Percentiles rank a stretch among this genome's conserved stretches.
Evolutionary conservation across 2,329 filamentous ascomycete species (phyloP).

Genomic region (Eutypa lata): DNA sequence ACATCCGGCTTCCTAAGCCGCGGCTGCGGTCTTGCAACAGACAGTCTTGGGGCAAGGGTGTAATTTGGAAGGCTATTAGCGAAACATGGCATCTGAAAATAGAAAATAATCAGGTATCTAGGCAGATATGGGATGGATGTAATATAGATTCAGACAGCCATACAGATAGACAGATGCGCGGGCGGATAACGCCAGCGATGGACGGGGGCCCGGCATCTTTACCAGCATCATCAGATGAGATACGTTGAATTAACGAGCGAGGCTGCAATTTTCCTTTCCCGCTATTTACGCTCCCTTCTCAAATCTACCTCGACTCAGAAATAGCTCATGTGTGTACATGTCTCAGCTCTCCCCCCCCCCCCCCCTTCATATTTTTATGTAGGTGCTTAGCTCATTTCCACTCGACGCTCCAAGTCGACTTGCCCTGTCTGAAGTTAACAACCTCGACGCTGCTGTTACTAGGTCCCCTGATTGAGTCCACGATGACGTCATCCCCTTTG

Average conservation of each 20-base stretch:
- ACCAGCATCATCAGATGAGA: not conserved
- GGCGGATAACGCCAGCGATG: not conserved
- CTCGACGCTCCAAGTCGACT: constrained; percentile 55
- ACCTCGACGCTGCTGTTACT: constrained; percentile 50
- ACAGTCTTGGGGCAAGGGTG: too few species aligned
- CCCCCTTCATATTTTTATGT: too few species aligned
- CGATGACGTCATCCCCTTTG: constrained; percentile 42
- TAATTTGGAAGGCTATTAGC: too few species aligned
- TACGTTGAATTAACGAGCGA: not conserved
- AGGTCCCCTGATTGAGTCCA: constrained; percentile 50
- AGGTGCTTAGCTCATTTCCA: too few species aligned
- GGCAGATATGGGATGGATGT: not conserved
- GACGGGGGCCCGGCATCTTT: not conserved
- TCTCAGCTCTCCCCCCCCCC: too few species aligned
- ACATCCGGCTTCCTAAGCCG: too few species aligned
- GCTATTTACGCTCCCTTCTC: not conserved
- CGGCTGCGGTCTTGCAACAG: too few species aligned
- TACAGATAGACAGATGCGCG: not conserved
- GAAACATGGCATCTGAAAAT: not conserved
- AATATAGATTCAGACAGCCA: not conserved
- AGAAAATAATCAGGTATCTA: not conserved
- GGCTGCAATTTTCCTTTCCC: not conserved
- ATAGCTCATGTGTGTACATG: too few species aligned
- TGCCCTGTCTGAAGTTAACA: constrained; percentile 62
- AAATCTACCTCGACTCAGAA: too few species aligned